A percentile compares a stretch with the other conserved stretches of the same genome.
Evolutionary conservation across 768 basidiomycete species (phyloP).

Genomic region (Mycena chlorophos): DNA sequence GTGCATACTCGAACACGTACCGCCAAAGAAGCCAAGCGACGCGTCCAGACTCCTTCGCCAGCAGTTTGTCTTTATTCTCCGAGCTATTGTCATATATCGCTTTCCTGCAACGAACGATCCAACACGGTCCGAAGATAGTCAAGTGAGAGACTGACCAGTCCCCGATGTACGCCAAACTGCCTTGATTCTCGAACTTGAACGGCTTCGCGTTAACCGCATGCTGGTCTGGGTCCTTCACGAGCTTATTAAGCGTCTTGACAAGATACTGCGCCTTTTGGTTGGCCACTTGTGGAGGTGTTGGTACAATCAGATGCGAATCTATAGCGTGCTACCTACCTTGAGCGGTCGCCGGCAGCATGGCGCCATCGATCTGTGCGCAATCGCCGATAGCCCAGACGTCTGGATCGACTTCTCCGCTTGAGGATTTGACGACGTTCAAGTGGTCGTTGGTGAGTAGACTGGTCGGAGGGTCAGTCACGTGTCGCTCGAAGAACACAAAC

Average conservation of each 20-base stretch:
- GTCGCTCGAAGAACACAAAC: neutral
- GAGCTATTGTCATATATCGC: conserved; percentile 70
- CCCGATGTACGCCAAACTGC: conserved; percentile 80
- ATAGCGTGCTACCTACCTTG: conserved; percentile 53
- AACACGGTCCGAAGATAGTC: neutral
- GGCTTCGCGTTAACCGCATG: conserved; percentile 32
- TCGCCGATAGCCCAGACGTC: conserved; percentile 87
- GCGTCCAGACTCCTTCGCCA: conserved; percentile 63
- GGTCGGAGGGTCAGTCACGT: conserved; percentile 22
- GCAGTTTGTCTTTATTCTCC: conserved; percentile 45
- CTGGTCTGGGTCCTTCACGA: conserved; percentile 50
- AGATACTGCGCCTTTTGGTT: conserved; percentile 75
- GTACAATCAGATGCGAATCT: conserved; percentile 5
- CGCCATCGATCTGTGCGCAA: conserved; percentile 58
- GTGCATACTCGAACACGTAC: conserved; percentile 3
- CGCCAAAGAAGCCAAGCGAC: conserved; percentile 81
- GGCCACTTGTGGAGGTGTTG: conserved; percentile 50
- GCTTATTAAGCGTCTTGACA: conserved; percentile 62
- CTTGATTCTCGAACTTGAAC: conserved; percentile 72
- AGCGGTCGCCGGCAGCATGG: conserved; percentile 77
- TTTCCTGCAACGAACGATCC: conserved; percentile 48
- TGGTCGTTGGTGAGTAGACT: conserved; percentile 49
- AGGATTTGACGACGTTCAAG: conserved; percentile 56
- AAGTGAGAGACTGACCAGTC: conserved; percentile 52
- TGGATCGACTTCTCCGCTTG: conserved; percentile 52